Evolutionary conservation across 176 grass and related monocot genomes (phyloP).

Genomic region (Luzula sylvatica): DNA sequence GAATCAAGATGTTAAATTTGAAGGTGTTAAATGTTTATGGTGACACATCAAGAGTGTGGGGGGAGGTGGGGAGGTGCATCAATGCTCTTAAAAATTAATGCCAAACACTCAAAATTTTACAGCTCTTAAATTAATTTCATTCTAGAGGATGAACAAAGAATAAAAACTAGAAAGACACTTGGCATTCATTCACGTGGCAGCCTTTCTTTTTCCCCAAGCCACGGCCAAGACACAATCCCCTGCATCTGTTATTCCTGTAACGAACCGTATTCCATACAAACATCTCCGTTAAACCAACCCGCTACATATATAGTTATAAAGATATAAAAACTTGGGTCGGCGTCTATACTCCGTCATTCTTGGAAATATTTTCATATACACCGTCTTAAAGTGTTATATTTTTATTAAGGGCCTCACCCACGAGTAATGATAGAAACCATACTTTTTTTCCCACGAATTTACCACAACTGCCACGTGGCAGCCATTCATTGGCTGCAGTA

Average conservation of each 20-base stretch:
- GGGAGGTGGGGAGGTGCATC: too few relatives aligned
- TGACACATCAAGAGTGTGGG: too few relatives aligned
- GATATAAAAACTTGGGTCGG: background rate
- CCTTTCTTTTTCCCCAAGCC: constrained; percentile 18
- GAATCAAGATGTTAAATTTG: too few relatives aligned
- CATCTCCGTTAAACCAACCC: background rate
- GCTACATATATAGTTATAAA: background rate
- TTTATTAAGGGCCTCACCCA: too few relatives aligned
- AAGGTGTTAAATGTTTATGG: too few relatives aligned
- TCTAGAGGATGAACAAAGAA: background rate
- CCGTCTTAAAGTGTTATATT: background rate
- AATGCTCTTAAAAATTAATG: too few relatives aligned
- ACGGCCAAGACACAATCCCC: background rate
- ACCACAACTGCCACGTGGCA: constrained; percentile 1
- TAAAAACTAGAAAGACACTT: background rate
- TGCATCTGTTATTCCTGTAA: background rate
- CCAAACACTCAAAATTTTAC: too few relatives aligned
- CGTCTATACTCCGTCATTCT: background rate
- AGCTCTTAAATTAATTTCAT: background rate
- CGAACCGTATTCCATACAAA: background rate
- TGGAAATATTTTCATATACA: background rate
- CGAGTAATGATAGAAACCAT: too few relatives aligned
- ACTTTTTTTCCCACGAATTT: too few relatives aligned
- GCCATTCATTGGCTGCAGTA: too few relatives aligned
- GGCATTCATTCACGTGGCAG: background rate